Evolutionary conservation across 2,329 filamentous ascomycete species (phyloP), one percentile per base, ranked within the genome.

Genomic region (Magnaporthiopsis incrustans): DNA sequence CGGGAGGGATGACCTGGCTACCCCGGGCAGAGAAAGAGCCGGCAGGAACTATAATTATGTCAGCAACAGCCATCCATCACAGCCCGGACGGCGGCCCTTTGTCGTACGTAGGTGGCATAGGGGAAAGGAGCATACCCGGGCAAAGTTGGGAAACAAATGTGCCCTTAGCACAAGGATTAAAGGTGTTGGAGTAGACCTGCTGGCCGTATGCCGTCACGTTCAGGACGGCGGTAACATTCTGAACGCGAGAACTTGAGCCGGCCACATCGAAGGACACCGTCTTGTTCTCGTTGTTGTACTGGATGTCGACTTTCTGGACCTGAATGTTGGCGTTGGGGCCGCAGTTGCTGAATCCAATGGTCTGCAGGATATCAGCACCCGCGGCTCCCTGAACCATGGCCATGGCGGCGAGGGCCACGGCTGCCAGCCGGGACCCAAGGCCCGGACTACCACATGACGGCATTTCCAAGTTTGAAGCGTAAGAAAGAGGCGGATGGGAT

Each of bases 181-280:
- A 97, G 4, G 78, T 79, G 66, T 91, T 90, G 56, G 83, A 81
- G 77, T 96, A 98, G 30, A 97, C 85, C 66, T 89, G 77, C 65
- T 85, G 85, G 66, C 95, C 95, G 72, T 98, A 98, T 11, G 94
- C 94, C 32, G 83, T 89, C 56, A 97, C 90, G 27, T 85, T 82
- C 65, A 98, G 80, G 3, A 78, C 79, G 18, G 92, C 93, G 64
- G 84, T 90, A 66, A 98, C 91, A 69, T 97, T 93, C 74, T 95
- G 91, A 69, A 83, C 76, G 73, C 84, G 85, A 63, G 77, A 76
- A 73, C 90, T 97, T 66, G 84, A 87, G 66, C 94, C 95, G 44
- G 88, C 85, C 27, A 97, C 85, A 73, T 98, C 87, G 76, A 97
- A 98, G 4, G 79, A 84, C 66, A 98, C 83, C 61, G 83, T 84